These are phyloP conservation scores for Ustilago bromivora DNA, from an alignment of 1,284 basidiomycete species.

Conservation along the genomic window DNA sequence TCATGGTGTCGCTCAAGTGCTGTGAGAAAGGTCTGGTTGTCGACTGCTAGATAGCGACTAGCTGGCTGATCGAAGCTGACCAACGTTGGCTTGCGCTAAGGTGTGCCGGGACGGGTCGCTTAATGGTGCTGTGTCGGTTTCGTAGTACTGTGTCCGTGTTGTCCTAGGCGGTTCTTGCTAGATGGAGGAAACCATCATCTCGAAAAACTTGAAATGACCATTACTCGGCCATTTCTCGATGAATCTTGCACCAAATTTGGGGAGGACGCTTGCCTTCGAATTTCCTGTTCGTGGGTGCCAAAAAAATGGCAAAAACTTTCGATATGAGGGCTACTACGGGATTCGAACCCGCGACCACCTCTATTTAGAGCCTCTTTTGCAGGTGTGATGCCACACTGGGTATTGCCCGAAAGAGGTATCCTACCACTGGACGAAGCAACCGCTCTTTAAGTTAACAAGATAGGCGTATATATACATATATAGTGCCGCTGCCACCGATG, in stretches of 20 bases:
- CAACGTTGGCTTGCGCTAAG: too few species aligned
- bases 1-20: too few species aligned
- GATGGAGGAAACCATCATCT: constrained; percentile 6
- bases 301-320: constrained; percentile 14
- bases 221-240: constrained; percentile 15
- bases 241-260: constrained; percentile 2
- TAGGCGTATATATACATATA: background rate
- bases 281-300: background rate
- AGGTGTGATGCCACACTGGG: constrained; percentile 34
- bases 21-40: too few species aligned
- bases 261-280: background rate
- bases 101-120: too few species aligned
- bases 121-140: too few species aligned
- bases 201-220: constrained; percentile 10
- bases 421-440: constrained; percentile 56
- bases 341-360: constrained; percentile 53
- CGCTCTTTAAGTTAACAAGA: background rate
- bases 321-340: constrained; percentile 32
- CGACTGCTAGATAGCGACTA: too few species aligned
- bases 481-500: background rate
- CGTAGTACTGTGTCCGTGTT: too few species aligned
- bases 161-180: too few species aligned
- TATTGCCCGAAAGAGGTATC: constrained; percentile 51
- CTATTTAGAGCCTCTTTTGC: constrained; percentile 22
- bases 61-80: background rate